These are phyloP conservation scores for Lipomyces spencermartinsiae DNA, from an alignment of 805 yeast genomes.

Conservation along the genomic window DNA sequence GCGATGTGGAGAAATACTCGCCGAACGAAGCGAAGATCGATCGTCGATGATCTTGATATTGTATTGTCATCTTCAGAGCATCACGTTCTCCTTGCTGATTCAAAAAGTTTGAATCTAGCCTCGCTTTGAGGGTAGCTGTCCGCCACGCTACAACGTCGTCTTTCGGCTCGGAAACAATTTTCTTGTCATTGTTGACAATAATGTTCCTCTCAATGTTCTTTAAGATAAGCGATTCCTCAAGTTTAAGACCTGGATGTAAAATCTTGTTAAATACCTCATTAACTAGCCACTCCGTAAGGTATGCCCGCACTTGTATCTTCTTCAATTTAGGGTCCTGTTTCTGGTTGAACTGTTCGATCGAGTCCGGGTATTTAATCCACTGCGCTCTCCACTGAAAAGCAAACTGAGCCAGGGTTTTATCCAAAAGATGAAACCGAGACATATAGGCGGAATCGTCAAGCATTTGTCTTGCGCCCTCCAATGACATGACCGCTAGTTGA, in stretches of 20 bases:
- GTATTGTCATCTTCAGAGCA: background rate
- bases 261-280: slow-evolving; percentile 2
- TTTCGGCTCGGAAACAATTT: background rate
- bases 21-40: background rate
- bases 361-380: slow-evolving; percentile 2
- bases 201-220: slow-evolving; percentile 2
- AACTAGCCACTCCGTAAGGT: slow-evolving; percentile 3
- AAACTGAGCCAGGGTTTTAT: background rate
- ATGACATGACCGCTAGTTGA: background rate
- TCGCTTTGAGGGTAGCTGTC: background rate
- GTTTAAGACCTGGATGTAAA: slow-evolving; percentile 12
- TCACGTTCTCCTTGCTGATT: background rate
- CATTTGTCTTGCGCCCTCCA: background rate
- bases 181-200: background rate
- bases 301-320: slow-evolving; percentile 1
- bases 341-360: background rate
- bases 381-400: background rate
- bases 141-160: background rate
- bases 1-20: background rate
- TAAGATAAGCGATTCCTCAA: background rate
- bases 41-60: background rate
- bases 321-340: background rate
- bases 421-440: background rate
- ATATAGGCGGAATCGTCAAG: slow-evolving; percentile 3
- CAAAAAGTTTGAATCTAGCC: background rate